Base-by-base conservation (phyloP, 208 protist species). In the Leishmania arabica region DNA sequence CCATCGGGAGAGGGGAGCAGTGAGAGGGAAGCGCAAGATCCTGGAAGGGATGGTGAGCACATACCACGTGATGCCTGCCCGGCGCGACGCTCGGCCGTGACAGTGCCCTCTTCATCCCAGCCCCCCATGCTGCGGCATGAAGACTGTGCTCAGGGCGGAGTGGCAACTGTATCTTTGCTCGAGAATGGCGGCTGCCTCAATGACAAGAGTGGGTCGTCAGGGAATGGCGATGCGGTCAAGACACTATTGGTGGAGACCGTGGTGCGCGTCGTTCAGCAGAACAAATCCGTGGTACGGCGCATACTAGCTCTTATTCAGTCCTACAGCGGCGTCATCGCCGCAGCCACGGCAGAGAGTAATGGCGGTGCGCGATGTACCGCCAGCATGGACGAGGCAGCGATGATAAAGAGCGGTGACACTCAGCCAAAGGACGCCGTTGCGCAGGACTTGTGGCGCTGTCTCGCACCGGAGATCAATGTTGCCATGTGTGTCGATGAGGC, bases 201-300 rank as follows among this genome's bases (percentile, higher is more conserved):
- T 0, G 47, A 73, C 69, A 34, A 54, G 51, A 19, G 27, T 31
- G 45, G 9, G 27, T 9, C 69, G 0, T 34, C 69, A 73, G 45
- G 40, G 69, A 45, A 73, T 40, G 4, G 45, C 3, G 69, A 53
- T 73, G 6, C 37, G 0, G 40, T 73, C 8, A 54, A 31, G 42
- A 37, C 45, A 13, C 40, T 51, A 19, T 34, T 73, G 45, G 45
- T 45, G 45, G 69, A 51, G 21, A 81, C 78, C 27, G 69, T 88
- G n/a, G 77, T 83, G 62, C 75, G 66, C 13, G 56, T 71, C 3
- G 78, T 88, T 75, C 85, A 84, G 78, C 77, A 81, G 56, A 82
- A 81, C 75, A 78, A 83, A 45, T 37, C 69, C 1, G 81, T 83
- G n/a, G 81, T 88, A 65, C 85, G 81, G 21, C 80, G 81, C 15